Evolutionary conservation across 768 basidiomycete species (phyloP).

Genomic region (Mycena rosella): DNA sequence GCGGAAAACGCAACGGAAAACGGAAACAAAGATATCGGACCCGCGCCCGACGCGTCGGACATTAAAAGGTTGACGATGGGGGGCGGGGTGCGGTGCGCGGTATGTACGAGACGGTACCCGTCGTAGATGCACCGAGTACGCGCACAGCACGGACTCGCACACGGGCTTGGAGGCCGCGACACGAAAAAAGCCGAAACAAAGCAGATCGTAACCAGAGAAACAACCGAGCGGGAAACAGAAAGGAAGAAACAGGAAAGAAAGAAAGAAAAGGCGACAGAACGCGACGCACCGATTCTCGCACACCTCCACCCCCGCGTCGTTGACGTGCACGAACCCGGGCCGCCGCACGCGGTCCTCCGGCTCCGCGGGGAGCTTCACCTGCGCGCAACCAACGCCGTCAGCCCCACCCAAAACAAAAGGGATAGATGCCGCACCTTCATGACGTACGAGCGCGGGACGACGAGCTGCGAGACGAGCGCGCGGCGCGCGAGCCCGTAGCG

Average conservation of each 20-base stretch:
- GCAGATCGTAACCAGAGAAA: too few species aligned
- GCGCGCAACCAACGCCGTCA: too few species aligned
- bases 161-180: background rate
- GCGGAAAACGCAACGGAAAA: too few species aligned
- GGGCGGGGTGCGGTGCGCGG: too few species aligned
- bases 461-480: slow-evolving; percentile 83
- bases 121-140: too few species aligned
- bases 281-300: slow-evolving; percentile 83
- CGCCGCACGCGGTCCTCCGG: slow-evolving; percentile 85
- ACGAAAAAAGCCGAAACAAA: background rate
- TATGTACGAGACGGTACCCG: too few species aligned
- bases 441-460: slow-evolving; percentile 86
- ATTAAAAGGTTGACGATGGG: too few species aligned
- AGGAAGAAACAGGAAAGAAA: slow-evolving; percentile 29
- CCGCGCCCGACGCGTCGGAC: too few species aligned
- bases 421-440: slow-evolving; percentile 70
- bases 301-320: slow-evolving; percentile 80
- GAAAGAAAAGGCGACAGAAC: slow-evolving; percentile 29
- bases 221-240: too few species aligned
- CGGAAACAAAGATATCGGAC: too few species aligned
- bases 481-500: slow-evolving; percentile 85
- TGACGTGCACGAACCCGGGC: slow-evolving; percentile 86
- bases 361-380: slow-evolving; percentile 93
- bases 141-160: too few species aligned
- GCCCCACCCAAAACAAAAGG: too few species aligned